Percentiles rank a stretch among this genome's conserved stretches.
Conservation (phyloP, 2,329 filamentous ascomycete genomes). For the Thermothelomyces thermophilus region DNA sequence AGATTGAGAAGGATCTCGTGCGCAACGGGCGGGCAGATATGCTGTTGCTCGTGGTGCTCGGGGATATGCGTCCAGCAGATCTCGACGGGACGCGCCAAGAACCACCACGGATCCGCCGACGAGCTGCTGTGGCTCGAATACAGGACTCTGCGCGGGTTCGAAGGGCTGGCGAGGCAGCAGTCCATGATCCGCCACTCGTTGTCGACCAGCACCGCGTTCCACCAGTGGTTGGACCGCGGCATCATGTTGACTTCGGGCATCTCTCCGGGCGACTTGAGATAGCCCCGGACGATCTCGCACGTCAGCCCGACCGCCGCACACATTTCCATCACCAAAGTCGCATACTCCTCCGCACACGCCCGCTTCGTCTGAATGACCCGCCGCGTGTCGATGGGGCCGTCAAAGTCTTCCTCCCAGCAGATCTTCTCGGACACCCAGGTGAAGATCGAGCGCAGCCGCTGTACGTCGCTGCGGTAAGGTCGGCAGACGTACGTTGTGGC, state of each 20-base stretch:
- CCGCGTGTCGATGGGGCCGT: constrained; percentile 74
- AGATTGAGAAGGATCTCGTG: constrained; percentile 81
- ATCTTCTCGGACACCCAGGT: constrained; percentile 97
- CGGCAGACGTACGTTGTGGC: constrained; percentile 90
- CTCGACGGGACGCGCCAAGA: constrained; percentile 81
- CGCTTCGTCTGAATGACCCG: constrained; percentile 78
- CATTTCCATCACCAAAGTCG: constrained; percentile 85
- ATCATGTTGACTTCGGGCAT: constrained; percentile 71
- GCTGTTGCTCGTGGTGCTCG: constrained; percentile 79
- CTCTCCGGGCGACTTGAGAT: constrained; percentile 86
- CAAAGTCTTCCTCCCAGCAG: constrained; percentile 90
- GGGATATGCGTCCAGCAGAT: constrained; percentile 95
- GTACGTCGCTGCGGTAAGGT: constrained; percentile 89
- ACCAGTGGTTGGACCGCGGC: constrained; percentile 91
- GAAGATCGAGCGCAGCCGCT: constrained; percentile 88
- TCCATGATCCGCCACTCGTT: constrained; percentile 96
- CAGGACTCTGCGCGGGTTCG: constrained; percentile 69
- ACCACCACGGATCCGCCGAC: constrained; percentile 83
- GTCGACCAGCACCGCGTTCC: constrained; percentile 91
- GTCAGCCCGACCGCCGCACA: constrained; percentile 82
- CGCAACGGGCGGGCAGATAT: constrained; percentile 81
- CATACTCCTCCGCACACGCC: constrained; percentile 84
- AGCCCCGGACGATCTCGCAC: constrained; percentile 81
- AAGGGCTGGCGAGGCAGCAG: constrained; percentile 84
- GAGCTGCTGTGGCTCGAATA: constrained; percentile 69